Conservation (phyloP, 441 rosid species). For the Pelargonium australe region DNA sequence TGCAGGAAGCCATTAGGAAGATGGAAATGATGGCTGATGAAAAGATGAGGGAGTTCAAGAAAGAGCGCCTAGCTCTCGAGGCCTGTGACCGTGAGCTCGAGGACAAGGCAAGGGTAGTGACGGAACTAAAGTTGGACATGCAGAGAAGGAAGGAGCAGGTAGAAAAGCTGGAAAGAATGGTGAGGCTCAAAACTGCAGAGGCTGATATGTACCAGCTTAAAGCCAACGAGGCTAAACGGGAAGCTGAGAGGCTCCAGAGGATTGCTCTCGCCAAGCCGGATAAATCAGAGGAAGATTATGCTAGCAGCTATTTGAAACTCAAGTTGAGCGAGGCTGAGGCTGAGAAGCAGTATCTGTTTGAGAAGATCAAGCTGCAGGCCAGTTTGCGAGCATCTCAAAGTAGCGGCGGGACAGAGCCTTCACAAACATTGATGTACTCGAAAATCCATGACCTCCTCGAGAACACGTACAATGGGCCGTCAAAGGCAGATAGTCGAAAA, state of each 20-base stretch:
- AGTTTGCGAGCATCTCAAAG: conserved; percentile 51
- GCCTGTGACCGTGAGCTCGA: conserved; percentile 81
- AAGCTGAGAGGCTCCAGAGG: conserved; percentile 85
- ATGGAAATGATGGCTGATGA: conserved; percentile 96
- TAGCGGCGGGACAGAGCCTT: conserved; percentile 56
- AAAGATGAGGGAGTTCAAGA: conserved; percentile 85
- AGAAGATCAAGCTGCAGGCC: conserved; percentile 85
- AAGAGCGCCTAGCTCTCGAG: conserved; percentile 66
- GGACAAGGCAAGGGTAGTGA: conserved; percentile 80
- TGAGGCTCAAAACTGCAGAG: conserved; percentile 91
- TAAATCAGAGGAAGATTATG: conserved; percentile 91
- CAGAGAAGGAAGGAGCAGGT: conserved; percentile 77
- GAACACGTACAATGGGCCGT: conserved; percentile 36
- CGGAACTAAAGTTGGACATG: conserved; percentile 64
- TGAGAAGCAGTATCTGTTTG: conserved; percentile 85
- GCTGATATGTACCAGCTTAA: conserved; percentile 97
- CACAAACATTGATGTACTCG: conserved; percentile 56
- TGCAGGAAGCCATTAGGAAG: conserved; percentile 84
- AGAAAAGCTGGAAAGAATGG: conserved; percentile 83
- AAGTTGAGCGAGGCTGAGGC: conserved; percentile 94
- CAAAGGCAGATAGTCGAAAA: conserved; percentile 44
- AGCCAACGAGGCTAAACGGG: conserved; percentile 85
- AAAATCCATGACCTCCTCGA: conserved; percentile 56
- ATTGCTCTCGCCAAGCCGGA: conserved; percentile 82
- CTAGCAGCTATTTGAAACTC: conserved; percentile 74